Base-by-base conservation (phyloP, 768 basidiomycete genomes). In the Tulasnella calospora region DNA sequence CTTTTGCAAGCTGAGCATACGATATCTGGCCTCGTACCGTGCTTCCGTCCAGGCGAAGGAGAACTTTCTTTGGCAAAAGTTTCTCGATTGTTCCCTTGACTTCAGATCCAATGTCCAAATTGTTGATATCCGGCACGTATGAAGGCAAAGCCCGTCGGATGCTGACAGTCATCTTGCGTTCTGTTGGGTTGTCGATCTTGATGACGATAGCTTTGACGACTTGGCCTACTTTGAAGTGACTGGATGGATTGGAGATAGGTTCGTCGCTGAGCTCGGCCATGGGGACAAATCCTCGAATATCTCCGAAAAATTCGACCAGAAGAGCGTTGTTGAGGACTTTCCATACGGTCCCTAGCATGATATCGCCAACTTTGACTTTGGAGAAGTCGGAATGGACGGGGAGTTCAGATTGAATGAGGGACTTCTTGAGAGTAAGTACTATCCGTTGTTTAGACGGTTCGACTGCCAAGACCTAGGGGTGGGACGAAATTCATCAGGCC, bases 261-360 rank as follows among this genome's bases (percentile, higher is more conserved):
- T 88, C 88, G 85, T 96, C 94, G 82, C 95, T 98, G 15, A 92
- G 90, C 86, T 99, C 98, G 74, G 88, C 90, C 12, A 88, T 84
- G 4, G 95, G 93, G 2, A 99, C 88, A 57, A 92, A 86, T 1
- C 94, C 98, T 81, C 93, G 92, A 78, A 96, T 81, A 76, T 93
- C 92, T 80, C 95, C 96, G 83, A 92, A 99, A 81, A 98, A 94
- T 82, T 98, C 96, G 38, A 98, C 90, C 80, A 95, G 85, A 70
- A 96, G 85, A 79, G 90, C 87, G 82, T 92, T 96, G 21, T 94
- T 92, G 44, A 90, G 86, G n/a, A 94, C 86, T 83, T 91, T 94
- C 86, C 91, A 92, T 71, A 99, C 88, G 3, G 94, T 93, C 2
- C 91, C 96, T 82, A 96, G 90, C 0, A 92, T 89, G 35, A 97